Evolutionary conservation across 352 stramenopile genomes (phyloP).

Genomic region (Globisporangium emineosum): DNA sequence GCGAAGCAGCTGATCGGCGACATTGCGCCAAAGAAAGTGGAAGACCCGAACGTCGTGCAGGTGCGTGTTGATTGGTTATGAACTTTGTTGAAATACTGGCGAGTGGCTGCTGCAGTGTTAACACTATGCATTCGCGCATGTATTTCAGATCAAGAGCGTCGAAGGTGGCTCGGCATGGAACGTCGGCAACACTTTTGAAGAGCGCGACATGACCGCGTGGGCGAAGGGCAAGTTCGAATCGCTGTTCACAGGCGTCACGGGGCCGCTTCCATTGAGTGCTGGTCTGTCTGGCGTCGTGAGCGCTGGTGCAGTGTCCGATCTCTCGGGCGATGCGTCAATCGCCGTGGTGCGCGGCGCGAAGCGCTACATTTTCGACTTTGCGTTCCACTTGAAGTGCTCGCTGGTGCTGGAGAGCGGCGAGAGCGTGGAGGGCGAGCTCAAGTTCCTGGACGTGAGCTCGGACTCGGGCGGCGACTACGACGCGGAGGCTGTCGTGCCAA

Average conservation of each 20-base stretch:
- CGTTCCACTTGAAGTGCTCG: conserved; percentile 52
- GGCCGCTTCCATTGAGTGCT: conserved; percentile 26
- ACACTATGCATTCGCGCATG: neutral
- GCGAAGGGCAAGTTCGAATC: conserved; percentile 72
- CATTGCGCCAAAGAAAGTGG: conserved; percentile 88
- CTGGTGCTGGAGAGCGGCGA: conserved; percentile 27
- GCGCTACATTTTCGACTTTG: conserved; percentile 89
- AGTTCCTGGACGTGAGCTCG: conserved; percentile 83
- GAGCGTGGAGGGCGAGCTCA: conserved; percentile 48
- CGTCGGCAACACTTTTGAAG: conserved; percentile 92
- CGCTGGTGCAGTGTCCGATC: conserved; percentile 68
- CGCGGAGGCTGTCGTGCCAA: conserved; percentile 61
- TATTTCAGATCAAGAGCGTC: conserved; percentile 69
- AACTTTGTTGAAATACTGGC: no score
- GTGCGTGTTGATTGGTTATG: neutral
- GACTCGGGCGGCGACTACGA: conserved; percentile 72
- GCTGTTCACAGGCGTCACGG: conserved; percentile 44
- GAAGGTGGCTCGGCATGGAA: conserved; percentile 91
- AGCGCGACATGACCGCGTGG: conserved; percentile 89
- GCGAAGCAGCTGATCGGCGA: conserved; percentile 97
- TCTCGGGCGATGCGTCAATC: conserved; percentile 93
- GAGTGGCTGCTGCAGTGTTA: neutral
- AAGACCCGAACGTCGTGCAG: conserved; percentile 61
- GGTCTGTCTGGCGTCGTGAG: conserved; percentile 37
- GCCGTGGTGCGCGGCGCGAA: conserved; percentile 91